Percentiles rank a stretch among this genome's conserved stretches.
phyloP scores from a whole-genome alignment of 1,139 yeast genomes.

The Sugiyamaella castrensis region DNA sequence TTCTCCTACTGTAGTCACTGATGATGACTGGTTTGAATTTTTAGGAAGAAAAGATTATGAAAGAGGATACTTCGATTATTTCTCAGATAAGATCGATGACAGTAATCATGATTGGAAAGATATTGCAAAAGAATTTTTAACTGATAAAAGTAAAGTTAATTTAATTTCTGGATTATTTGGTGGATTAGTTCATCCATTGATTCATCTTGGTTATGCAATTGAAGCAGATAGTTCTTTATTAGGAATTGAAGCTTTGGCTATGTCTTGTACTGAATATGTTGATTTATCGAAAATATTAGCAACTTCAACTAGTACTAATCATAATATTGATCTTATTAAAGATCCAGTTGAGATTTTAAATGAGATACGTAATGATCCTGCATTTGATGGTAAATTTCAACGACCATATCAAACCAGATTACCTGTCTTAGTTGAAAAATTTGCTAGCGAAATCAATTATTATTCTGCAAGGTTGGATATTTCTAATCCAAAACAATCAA shows the following conservation, averaged over 20 bases:
- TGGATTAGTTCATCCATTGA: conserved; percentile 34
- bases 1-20: conserved; percentile 34
- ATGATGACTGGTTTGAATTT: conserved; percentile 33
- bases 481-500: conserved; percentile 21
- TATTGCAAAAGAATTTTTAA: conserved; percentile 23
- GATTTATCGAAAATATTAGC: conserved; percentile 7
- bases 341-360: conserved; percentile 21
- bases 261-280: conserved; percentile 22
- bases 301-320: background rate
- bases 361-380: conserved; percentile 24
- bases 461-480: conserved; percentile 23
- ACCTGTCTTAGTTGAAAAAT: conserved; percentile 10
- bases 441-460: conserved; percentile 19
- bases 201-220: conserved; percentile 37
- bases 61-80: conserved; percentile 34
- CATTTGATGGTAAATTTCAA: conserved; percentile 20
- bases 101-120: conserved; percentile 32
- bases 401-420: conserved; percentile 13
- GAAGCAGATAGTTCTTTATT: conserved; percentile 33
- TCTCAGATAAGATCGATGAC: conserved; percentile 33
- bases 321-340: background rate
- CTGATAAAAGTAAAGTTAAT: conserved; percentile 11
- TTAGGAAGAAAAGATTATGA: conserved; percentile 32
- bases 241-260: conserved; percentile 34
- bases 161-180: conserved; percentile 28